These are phyloP conservation scores for Colletotrichum tropicale DNA, from an alignment of 2,329 filamentous ascomycete genomes.

Conservation along the genomic window DNA sequence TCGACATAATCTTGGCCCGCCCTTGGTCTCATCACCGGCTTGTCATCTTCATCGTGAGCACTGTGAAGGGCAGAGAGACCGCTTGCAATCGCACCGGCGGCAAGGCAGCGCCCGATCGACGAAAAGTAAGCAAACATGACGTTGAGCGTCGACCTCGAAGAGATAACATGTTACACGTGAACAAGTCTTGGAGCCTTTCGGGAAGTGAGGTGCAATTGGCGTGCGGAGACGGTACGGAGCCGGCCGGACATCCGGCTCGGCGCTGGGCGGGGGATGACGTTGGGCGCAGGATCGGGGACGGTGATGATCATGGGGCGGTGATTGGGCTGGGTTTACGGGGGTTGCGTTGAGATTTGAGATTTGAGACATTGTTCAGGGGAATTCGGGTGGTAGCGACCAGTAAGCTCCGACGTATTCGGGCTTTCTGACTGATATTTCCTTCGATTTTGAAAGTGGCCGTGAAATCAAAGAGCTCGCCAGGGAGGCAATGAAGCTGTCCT, in stretches of 20 bases:
- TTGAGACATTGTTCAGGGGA: neutral
- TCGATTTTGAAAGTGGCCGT: no score
- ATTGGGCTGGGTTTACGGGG: neutral
- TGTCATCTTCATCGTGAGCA: no score
- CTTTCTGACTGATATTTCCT: no score
- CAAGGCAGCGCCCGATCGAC: neutral
- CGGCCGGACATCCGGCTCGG: neutral
- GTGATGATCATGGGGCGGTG: neutral
- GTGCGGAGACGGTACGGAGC: neutral
- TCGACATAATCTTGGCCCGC: no score
- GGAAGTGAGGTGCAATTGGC: neutral
- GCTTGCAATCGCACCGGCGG: neutral
- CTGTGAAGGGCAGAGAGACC: no score
- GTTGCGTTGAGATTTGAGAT: neutral
- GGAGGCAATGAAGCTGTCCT: no score
- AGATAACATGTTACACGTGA: neutral
- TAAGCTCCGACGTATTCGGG: no score
- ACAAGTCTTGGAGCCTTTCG: neutral
- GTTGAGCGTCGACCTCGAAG: no score
- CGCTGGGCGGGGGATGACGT: slow-evolving; percentile 4
- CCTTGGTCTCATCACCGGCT: no score
- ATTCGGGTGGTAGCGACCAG: neutral
- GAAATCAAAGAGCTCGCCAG: no score
- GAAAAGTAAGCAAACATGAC: neutral
- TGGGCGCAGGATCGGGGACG: neutral